These are phyloP conservation scores for Wickerhamomyces silvicola DNA, from an alignment of 805 yeast genomes.

Conservation along the genomic window DNA sequence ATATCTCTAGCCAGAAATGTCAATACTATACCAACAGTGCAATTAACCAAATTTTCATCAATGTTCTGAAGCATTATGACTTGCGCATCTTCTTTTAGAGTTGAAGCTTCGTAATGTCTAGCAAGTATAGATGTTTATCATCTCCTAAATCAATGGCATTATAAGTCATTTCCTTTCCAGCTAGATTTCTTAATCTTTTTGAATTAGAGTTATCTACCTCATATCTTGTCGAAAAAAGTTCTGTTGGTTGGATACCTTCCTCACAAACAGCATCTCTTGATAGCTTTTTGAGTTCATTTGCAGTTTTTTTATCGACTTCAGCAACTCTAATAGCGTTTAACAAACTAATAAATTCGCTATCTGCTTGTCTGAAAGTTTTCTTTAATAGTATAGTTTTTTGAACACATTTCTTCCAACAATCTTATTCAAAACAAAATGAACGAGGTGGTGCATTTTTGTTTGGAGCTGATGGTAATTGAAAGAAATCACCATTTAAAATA, in stretches of 20 bases:
- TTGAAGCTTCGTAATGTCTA: slow-evolving; percentile 67
- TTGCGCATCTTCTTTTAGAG: slow-evolving; percentile 80
- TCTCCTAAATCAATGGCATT: slow-evolving; percentile 37
- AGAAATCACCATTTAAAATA: slow-evolving; percentile 90
- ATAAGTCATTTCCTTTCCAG: slow-evolving; percentile 40
- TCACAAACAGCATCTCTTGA: slow-evolving; percentile 50
- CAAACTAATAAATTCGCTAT: slow-evolving; percentile 65
- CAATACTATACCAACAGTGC: slow-evolving; percentile 74
- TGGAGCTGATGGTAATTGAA: slow-evolving; percentile 88
- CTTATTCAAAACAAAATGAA: slow-evolving; percentile 69
- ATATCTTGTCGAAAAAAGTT: slow-evolving; percentile 74
- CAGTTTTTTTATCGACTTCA: slow-evolving; percentile 42
- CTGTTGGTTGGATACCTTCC: slow-evolving; percentile 86
- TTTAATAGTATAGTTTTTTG: slow-evolving; percentile 62
- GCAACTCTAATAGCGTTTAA: slow-evolving; percentile 80
- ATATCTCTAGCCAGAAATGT: slow-evolving; percentile 28
- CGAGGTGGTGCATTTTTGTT: slow-evolving; percentile 27
- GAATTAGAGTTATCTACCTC: slow-evolving; percentile 80
- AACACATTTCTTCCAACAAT: slow-evolving; percentile 60
- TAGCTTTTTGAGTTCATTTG: slow-evolving; percentile 42
- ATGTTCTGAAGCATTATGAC: slow-evolving; percentile 88
- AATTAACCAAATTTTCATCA: slow-evolving; percentile 77
- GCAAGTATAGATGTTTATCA: slow-evolving; percentile 17
- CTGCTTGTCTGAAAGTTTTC: slow-evolving; percentile 89
- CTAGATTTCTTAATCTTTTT: slow-evolving; percentile 40